phyloP scores from a whole-genome alignment of 225 moss, liverwort and hornwort species.

The Rhytidiadelphus loreus region DNA sequence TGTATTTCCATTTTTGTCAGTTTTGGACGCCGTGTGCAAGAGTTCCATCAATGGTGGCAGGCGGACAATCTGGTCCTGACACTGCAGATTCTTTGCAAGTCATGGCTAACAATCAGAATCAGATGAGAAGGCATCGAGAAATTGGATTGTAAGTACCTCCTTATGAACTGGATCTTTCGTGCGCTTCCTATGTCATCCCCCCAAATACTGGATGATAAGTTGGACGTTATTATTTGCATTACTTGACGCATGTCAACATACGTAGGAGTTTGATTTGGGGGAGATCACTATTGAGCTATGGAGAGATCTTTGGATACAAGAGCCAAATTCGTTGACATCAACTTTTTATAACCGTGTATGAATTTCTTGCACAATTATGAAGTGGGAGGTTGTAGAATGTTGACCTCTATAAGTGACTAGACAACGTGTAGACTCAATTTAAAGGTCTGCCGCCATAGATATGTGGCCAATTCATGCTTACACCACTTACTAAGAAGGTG shows the following conservation, averaged over 20 bases:
- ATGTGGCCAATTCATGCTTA: not conserved
- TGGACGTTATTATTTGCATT: not conserved
- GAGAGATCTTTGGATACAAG: not conserved
- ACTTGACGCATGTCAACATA: not conserved
- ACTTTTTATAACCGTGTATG: not conserved
- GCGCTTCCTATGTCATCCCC: not conserved
- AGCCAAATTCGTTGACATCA: not conserved
- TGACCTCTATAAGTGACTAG: not conserved
- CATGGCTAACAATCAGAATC: constrained; percentile 76
- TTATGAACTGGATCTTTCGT: not conserved
- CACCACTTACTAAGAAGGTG: not conserved
- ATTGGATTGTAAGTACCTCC: constrained; percentile 32
- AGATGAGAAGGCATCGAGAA: constrained; percentile 67
- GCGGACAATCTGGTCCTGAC: constrained; percentile 56
- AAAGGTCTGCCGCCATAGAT: not conserved
- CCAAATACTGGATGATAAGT: not conserved
- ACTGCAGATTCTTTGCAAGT: constrained; percentile 55
- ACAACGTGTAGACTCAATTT: not conserved
- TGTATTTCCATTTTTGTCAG: constrained; percentile 13
- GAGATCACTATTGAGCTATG: not conserved
- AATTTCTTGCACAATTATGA: not conserved
- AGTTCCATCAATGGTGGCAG: constrained; percentile 57
- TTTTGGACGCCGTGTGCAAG: constrained; percentile 81
- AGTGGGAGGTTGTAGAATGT: not conserved
- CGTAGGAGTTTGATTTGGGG: not conserved